Evolutionary conservation across 2,329 filamentous ascomycete genomes (phyloP), one percentile per base, ranked within the genome.

Genomic region (Fulvia fulva): DNA sequence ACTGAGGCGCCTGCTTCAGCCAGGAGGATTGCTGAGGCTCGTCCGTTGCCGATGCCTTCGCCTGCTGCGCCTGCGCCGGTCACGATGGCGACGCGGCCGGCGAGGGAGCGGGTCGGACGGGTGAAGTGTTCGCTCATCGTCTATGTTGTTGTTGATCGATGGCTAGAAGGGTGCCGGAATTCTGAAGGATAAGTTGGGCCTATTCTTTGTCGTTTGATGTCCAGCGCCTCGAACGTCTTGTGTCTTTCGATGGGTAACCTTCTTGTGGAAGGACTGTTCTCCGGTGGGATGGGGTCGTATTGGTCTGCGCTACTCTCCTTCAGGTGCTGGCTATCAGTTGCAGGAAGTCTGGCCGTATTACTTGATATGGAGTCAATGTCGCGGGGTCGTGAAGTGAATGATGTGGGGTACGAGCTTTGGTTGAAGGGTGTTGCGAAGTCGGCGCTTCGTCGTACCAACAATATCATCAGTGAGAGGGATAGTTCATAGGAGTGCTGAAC

Each of bases 11-110:
- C 83, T 25, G 85, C 83, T 51, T 81, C 77, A 3, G 83, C 83
- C 1, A 87, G 75, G 28, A 87, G 76, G 46, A 87, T 80, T 2
- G 83, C 80, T 55, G 80, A 80, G 0, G 79, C 84, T 34, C 80
- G 78, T 0, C 83, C 84, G 62, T 87, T 87, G 4, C 84, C 84
- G 46, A 87, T 82, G 0, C 82, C 83, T 43, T 83, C 78, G 28
- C 78, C 81, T 23, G 75, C 71, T 54, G 79, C 80, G 16, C 83
- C 83, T 14, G 83, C 83, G n/a, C 83, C 83, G 0, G 83, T 84
- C 26, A 86, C 78, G 53, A 86, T 82, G 46, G 81, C 80, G 16
- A 80, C 77, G 59, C 77, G 76, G 32, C 71, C 73, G 19, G 65
- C 63, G 0, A 80, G 70, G 9, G 75, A 77, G 8, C 77, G 73